These are phyloP conservation scores for Talaromyces trachyspermus DNA, from an alignment of 495 filamentous ascomycete species.

Conservation along the genomic window DNA sequence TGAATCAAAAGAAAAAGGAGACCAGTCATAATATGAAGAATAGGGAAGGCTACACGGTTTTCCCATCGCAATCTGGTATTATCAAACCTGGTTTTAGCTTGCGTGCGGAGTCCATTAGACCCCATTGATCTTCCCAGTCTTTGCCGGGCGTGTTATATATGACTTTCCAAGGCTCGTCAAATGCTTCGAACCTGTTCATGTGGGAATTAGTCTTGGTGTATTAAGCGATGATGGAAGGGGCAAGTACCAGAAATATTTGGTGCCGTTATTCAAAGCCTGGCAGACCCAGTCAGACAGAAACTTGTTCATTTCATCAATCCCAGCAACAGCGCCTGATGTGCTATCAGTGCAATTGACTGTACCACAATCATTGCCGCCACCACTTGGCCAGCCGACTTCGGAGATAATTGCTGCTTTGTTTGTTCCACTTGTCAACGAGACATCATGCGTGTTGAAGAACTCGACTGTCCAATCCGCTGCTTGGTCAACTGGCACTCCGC, in stretches of 20 bases:
- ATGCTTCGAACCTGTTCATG: constrained; percentile 68
- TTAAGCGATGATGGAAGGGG: neutral
- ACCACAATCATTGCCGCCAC: constrained; percentile 76
- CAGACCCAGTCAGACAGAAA: constrained; percentile 88
- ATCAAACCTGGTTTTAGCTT: constrained; percentile 78
- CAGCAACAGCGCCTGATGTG: constrained; percentile 61
- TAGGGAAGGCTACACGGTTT: constrained; percentile 41
- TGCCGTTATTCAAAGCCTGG: constrained; percentile 66
- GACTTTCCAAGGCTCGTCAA: constrained; percentile 93
- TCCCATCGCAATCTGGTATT: constrained; percentile 82
- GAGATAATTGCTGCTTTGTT: constrained; percentile 63
- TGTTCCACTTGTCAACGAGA: constrained; percentile 48
- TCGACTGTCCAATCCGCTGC: constrained; percentile 77
- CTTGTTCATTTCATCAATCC: constrained; percentile 73
- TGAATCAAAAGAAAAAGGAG: neutral
- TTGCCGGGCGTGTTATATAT: constrained; percentile 58
- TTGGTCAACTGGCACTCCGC: constrained; percentile 57
- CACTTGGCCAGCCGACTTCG: constrained; percentile 89
- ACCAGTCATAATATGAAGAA: too few relatives aligned
- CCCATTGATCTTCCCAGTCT: constrained; percentile 96
- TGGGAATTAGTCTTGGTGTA: constrained; percentile 9
- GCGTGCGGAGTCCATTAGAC: constrained; percentile 78
- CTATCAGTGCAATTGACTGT: constrained; percentile 41
- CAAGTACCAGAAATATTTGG: constrained; percentile 84
- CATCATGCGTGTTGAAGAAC: constrained; percentile 69